These are phyloP conservation scores for Paracorniculantispora psalliotae DNA, from an alignment of 2,329 filamentous ascomycete species.

Conservation along the genomic window DNA sequence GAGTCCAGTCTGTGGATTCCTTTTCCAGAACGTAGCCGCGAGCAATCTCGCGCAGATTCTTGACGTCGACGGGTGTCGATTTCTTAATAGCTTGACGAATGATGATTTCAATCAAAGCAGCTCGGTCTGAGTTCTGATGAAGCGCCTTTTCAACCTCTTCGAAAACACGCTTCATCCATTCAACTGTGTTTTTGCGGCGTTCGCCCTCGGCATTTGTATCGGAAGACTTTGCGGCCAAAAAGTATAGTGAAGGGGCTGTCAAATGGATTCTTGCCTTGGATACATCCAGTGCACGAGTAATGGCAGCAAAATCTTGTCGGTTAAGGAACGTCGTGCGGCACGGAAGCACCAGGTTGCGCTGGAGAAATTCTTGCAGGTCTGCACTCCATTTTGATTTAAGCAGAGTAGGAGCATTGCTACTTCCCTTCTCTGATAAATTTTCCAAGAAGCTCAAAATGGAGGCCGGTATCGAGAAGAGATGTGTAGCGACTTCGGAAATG, in stretches of 20 bases:
- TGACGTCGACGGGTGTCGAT: constrained; percentile 32
- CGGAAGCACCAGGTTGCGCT: constrained; percentile 47
- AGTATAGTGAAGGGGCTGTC: constrained; percentile 42
- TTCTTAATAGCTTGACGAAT: constrained; percentile 25
- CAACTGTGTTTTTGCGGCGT: constrained; percentile 30
- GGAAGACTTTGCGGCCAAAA: constrained; percentile 31
- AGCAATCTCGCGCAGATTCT: constrained; percentile 39
- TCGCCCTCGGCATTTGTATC: constrained; percentile 22
- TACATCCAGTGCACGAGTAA: constrained; percentile 37
- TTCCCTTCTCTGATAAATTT: constrained; percentile 19
- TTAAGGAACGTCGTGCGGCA: constrained; percentile 44
- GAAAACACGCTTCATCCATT: constrained; percentile 35
- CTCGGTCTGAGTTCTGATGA: constrained; percentile 20
- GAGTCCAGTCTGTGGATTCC: constrained; percentile 35
- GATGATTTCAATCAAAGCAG: constrained; percentile 26
- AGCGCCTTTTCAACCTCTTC: constrained; percentile 27
- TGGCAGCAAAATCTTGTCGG: constrained; percentile 35
- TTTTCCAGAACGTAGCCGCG: constrained; percentile 35
- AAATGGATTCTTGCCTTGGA: constrained; percentile 30
- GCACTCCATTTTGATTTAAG: constrained; percentile 36
- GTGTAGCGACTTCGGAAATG: constrained; percentile 41
- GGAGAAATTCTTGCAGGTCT: constrained; percentile 45
- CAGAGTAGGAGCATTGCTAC: constrained; percentile 21
- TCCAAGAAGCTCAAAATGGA: constrained; percentile 32
- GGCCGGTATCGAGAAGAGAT: constrained; percentile 37